Percentiles rank a stretch among this genome's conserved stretches.
Evolutionary conservation across 2,329 filamentous ascomycete species (phyloP).

Genomic region (Oidium heveae): DNA sequence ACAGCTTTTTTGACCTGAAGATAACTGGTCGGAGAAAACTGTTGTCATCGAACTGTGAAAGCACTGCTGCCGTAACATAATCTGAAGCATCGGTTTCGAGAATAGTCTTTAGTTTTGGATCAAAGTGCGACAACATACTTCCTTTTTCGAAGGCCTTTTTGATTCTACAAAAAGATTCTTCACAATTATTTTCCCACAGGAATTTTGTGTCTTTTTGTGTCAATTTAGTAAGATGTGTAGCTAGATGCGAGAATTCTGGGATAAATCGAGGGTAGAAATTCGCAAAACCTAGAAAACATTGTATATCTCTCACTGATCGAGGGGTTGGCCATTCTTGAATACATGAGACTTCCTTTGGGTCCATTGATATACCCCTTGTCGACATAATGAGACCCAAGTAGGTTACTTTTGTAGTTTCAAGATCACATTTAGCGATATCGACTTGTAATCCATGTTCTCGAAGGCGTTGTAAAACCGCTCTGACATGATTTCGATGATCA

Average conservation of each 20-base stretch:
- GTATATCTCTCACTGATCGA: background rate
- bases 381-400: background rate
- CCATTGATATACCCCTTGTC: background rate
- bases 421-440: background rate
- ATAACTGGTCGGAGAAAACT: background rate
- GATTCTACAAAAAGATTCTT: background rate
- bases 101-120: background rate
- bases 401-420: background rate
- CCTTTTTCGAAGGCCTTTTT: background rate
- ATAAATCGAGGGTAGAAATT: background rate
- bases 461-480: background rate
- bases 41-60: background rate
- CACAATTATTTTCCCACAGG: background rate
- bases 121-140: background rate
- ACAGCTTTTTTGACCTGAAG: background rate
- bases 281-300: background rate
- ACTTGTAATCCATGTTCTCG: background rate
- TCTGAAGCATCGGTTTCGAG: slow-evolving; percentile 1
- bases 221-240: background rate
- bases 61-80: background rate
- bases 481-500: background rate
- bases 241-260: background rate
- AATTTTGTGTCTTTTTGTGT: background rate
- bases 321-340: background rate
- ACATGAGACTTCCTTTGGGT: background rate